Evolutionary conservation across 169 alveolate species (phyloP).

Genomic region (Besnoitia besnoiti): DNA sequence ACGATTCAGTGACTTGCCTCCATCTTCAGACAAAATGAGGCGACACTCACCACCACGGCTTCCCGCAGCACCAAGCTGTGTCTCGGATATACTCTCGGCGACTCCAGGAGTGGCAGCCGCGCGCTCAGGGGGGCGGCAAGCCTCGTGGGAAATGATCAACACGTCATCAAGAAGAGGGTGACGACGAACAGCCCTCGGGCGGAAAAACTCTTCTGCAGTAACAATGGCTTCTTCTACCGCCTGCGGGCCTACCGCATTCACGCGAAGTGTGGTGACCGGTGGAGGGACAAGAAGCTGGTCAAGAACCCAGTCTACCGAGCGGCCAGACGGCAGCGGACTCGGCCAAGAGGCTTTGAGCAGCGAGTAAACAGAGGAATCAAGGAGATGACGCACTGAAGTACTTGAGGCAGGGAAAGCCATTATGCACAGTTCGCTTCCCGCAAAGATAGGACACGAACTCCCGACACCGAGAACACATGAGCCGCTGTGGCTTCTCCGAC

Average conservation of each 20-base stretch:
- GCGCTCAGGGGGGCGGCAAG: background rate
- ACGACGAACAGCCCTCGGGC: constrained; percentile 19
- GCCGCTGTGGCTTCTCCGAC: too few relatives aligned
- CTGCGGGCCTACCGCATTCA: constrained; percentile 15
- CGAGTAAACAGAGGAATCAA: background rate
- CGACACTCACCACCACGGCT: too few relatives aligned
- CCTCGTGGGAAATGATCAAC: constrained; percentile 2
- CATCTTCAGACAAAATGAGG: too few relatives aligned
- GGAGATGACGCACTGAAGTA: background rate
- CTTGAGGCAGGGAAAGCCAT: background rate
- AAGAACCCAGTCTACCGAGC: background rate
- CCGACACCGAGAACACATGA: too few relatives aligned
- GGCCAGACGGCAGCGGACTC: background rate
- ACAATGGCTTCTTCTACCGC: constrained; percentile 30
- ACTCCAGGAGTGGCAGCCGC: too few relatives aligned
- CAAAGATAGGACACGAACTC: too few relatives aligned
- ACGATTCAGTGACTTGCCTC: too few relatives aligned
- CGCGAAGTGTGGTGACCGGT: constrained; percentile 16
- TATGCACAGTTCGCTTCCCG: too few relatives aligned
- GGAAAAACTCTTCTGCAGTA: constrained; percentile 10
- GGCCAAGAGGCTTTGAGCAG: background rate
- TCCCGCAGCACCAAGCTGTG: too few relatives aligned
- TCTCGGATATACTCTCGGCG: too few relatives aligned
- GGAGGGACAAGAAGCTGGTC: constrained; percentile 43
- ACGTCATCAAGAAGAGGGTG: constrained; percentile 42